phyloP scores from a whole-genome alignment of 805 yeast genomes.

The Kurtzmaniella cleridarum region DNA sequence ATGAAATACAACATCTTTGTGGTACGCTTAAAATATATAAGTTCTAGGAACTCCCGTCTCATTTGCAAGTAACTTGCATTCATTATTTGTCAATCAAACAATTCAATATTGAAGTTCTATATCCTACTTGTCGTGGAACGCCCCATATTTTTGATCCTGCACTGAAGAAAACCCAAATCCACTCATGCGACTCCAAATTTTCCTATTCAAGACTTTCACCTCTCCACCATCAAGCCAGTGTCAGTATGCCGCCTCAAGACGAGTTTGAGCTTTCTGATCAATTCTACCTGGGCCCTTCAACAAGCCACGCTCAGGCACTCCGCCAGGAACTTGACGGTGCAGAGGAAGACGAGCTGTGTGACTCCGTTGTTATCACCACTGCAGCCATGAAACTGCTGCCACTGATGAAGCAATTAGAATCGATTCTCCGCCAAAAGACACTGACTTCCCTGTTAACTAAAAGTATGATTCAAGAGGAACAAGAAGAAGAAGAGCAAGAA shows the following conservation, averaged over 20 bases:
- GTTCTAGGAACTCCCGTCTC: too few species aligned
- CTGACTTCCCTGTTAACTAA: conserved; percentile 1
- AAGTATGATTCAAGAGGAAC: conserved; percentile 11
- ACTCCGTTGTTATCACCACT: conserved; percentile 1
- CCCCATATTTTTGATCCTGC: not conserved
- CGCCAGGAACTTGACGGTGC: conserved; percentile 1
- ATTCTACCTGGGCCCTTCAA: conserved; percentile 4
- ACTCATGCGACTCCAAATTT: not conserved
- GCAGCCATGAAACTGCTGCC: conserved; percentile 34
- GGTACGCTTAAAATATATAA: too few species aligned
- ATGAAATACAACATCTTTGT: too few species aligned
- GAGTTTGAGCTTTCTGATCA: conserved; percentile 6
- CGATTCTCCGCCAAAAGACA: conserved; percentile 18
- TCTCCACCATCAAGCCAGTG: not conserved
- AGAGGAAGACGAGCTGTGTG: not conserved
- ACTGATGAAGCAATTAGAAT: conserved; percentile 36
- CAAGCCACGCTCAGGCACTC: not conserved
- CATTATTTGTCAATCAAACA: too few species aligned
- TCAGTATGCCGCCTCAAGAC: conserved; percentile 1
- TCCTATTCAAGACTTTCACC: not conserved
- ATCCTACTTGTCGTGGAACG: not conserved
- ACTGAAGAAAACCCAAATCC: not conserved
- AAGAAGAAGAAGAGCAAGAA: conserved; percentile 11
- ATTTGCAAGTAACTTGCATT: too few species aligned
- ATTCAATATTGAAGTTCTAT: too few species aligned